A percentile compares a stretch with the other conserved stretches of the same genome.
Evolutionary conservation across 225 moss, liverwort and hornwort genomes (phyloP).

Genomic region (Asterella californica): DNA sequence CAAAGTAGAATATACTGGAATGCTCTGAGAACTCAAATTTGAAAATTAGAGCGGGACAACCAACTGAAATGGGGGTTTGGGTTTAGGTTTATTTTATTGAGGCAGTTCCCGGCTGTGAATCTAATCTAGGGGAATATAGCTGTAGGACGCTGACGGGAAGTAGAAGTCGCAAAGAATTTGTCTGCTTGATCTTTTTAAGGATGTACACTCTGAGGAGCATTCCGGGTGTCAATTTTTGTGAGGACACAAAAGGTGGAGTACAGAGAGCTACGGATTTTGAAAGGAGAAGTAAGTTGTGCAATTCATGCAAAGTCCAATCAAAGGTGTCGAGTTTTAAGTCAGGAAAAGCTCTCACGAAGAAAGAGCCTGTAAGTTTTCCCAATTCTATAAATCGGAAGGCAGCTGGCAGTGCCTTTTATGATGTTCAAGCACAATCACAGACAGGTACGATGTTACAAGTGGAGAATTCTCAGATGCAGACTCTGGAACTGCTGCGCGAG

Average conservation of each 20-base stretch:
- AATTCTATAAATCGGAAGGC: neutral
- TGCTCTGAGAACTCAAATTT: too few relatives aligned
- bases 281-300: neutral
- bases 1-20: too few relatives aligned
- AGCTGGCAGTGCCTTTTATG: neutral
- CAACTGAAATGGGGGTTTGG: too few relatives aligned
- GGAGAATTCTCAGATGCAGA: constrained; percentile 22
- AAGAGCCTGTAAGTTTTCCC: neutral
- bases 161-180: neutral
- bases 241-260: neutral
- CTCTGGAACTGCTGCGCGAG: constrained; percentile 45
- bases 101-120: too few relatives aligned
- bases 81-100: too few relatives aligned
- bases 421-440: neutral
- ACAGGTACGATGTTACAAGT: neutral
- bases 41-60: too few relatives aligned
- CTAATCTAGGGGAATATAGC: too few relatives aligned
- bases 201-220: neutral
- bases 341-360: neutral
- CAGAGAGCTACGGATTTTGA: neutral
- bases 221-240: neutral
- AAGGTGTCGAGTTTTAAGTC: neutral
- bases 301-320: neutral
- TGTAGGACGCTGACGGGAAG: neutral
- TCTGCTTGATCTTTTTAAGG: neutral